Conservation (phyloP, 495 filamentous ascomycete species). For the Daldinia decipiens region DNA sequence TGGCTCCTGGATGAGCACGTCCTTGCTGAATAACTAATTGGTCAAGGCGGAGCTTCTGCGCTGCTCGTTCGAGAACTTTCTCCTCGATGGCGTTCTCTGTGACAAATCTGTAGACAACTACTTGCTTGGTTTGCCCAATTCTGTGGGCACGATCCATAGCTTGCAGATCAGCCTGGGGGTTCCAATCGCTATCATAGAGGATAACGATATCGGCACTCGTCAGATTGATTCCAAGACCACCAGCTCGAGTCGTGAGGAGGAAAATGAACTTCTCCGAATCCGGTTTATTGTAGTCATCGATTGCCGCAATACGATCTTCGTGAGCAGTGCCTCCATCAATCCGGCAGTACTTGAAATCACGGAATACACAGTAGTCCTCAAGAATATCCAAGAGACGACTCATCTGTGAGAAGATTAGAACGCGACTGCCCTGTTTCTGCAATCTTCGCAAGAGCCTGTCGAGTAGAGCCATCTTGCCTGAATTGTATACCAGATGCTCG, state of each 20-base stretch:
- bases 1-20: conserved; percentile 88
- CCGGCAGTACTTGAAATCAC: conserved; percentile 93
- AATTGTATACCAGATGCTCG: conserved; percentile 92
- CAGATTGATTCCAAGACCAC: conserved; percentile 98
- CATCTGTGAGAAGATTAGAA: conserved; percentile 99
- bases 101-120: conserved; percentile 94
- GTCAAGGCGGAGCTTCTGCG: conserved; percentile 95
- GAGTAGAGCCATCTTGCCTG: conserved; percentile 97
- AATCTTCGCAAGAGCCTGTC: conserved; percentile 90
- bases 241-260: conserved; percentile 94
- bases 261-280: conserved; percentile 98
- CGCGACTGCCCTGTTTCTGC: conserved; percentile 85
- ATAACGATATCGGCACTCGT: conserved; percentile 96
- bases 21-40: conserved; percentile 99
- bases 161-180: conserved; percentile 97
- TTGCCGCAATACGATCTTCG: conserved; percentile 96
- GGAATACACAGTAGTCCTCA: conserved; percentile 97
- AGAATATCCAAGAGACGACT: conserved; percentile 96
- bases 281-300: conserved; percentile 97
- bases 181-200: conserved; percentile 99
- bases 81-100: conserved; percentile 99
- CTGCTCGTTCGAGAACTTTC: conserved; percentile 96
- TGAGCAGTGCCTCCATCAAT: conserved; percentile 98
- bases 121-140: conserved; percentile 98
- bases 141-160: conserved; percentile 99